Conservation (phyloP, 345 rosid species). For the Pugionium cornutum region DNA sequence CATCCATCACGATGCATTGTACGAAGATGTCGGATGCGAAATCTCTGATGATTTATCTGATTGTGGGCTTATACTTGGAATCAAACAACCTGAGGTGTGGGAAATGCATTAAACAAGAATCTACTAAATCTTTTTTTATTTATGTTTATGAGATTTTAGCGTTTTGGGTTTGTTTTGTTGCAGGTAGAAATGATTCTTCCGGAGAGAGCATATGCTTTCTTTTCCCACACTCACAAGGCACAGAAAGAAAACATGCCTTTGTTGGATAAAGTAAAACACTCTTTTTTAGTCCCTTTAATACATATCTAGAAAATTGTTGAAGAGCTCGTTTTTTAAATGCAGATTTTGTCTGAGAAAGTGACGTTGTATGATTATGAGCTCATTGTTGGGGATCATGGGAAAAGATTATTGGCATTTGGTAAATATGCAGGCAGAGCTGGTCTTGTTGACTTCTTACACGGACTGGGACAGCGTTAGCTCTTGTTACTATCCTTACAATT, state of each 20-base stretch:
- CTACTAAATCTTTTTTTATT: not conserved
- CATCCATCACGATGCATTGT: constrained; percentile 78
- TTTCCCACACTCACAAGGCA: constrained; percentile 89
- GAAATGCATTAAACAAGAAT: not conserved
- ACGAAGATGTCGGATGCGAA: constrained; percentile 82
- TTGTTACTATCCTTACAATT: not conserved
- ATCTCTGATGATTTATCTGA: constrained; percentile 82
- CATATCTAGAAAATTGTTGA: constrained; percentile 3
- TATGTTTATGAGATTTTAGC: not conserved
- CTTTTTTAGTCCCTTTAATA: not conserved
- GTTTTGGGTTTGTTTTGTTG: constrained; percentile 18
- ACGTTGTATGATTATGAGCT: constrained; percentile 89
- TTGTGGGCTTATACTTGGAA: constrained; percentile 82
- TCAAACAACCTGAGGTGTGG: constrained; percentile 78
- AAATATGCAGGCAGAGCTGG: constrained; percentile 95
- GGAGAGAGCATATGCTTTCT: constrained; percentile 85
- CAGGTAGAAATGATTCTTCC: constrained; percentile 80
- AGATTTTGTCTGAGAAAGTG: constrained; percentile 73
- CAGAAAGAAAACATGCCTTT: constrained; percentile 87
- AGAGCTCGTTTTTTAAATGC: constrained; percentile 13
- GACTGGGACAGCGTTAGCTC: constrained; percentile 76
- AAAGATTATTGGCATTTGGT: constrained; percentile 79
- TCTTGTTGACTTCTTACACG: constrained; percentile 72
- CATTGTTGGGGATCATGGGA: constrained; percentile 72
- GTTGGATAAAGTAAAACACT: constrained; percentile 64